Conservation (phyloP, 352 stramenopile genomes). For the Blastocystis sp. region DNA sequence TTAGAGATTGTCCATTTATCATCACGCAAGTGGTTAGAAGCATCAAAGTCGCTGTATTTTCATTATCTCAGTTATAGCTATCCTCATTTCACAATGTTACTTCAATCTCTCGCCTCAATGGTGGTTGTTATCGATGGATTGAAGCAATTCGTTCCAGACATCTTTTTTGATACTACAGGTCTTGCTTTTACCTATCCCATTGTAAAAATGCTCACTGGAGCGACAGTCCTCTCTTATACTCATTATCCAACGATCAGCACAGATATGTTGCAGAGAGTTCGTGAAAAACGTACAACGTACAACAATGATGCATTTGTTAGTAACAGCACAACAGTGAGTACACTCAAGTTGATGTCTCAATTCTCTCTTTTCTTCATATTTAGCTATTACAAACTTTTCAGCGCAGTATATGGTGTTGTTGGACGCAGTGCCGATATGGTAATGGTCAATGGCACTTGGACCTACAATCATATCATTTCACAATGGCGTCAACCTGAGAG, state of each 20-base stretch:
- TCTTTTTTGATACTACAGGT: constrained; percentile 94
- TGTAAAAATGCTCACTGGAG: constrained; percentile 76
- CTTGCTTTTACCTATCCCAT: constrained; percentile 91
- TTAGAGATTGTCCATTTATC: constrained; percentile 36
- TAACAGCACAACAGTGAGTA: constrained; percentile 73
- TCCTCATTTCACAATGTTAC: constrained; percentile 84
- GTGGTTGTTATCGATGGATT: constrained; percentile 80
- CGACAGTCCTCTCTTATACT: constrained; percentile 84
- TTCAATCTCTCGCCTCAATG: constrained; percentile 87
- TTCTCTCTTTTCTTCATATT: not conserved
- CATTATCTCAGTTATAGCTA: constrained; percentile 67
- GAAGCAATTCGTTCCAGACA: constrained; percentile 72
- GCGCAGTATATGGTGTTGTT: constrained; percentile 77
- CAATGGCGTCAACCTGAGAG: constrained; percentile 76
- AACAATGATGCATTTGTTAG: constrained; percentile 84
- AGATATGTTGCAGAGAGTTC: constrained; percentile 91
- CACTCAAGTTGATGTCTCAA: constrained; percentile 81
- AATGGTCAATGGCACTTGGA: constrained; percentile 98
- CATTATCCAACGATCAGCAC: constrained; percentile 98
- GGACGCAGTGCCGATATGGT: constrained; percentile 78
- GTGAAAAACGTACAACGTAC: constrained; percentile 78
- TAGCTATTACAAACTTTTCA: constrained; percentile 86
- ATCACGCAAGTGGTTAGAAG: constrained; percentile 35
- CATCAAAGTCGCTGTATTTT: constrained; percentile 66
- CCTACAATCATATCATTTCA: constrained; percentile 82